Percentiles rank a stretch among this genome's conserved stretches.
Conservation (phyloP, 192 early-diverging fungal genomes). For the Kappamyces sp. region DNA sequence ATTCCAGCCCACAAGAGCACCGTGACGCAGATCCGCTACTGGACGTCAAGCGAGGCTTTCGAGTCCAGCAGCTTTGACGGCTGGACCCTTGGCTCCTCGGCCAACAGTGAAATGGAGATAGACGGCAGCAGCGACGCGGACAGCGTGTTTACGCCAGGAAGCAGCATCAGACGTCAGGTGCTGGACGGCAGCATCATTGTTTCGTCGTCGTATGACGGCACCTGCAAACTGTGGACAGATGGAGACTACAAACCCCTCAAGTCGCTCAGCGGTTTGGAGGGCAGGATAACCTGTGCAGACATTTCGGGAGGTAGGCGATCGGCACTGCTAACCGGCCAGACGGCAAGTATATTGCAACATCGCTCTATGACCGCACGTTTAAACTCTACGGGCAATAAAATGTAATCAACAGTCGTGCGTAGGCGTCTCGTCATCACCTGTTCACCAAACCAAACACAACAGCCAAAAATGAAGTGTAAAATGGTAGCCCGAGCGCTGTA, state of each 20-base stretch:
- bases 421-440: neutral
- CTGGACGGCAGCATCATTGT: constrained; percentile 74
- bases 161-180: constrained; percentile 30
- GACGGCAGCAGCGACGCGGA: constrained; percentile 23
- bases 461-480: constrained; percentile 35
- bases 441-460: neutral
- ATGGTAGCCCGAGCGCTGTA: constrained; percentile 60
- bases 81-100: constrained; percentile 37
- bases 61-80: constrained; percentile 8
- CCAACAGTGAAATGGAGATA: constrained; percentile 30
- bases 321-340: constrained; percentile 35
- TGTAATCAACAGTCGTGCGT: neutral
- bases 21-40: constrained; percentile 70
- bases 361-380: constrained; percentile 90
- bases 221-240: constrained; percentile 86
- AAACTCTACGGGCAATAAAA: constrained; percentile 63
- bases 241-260: constrained; percentile 92
- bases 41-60: constrained; percentile 41
- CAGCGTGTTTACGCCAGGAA: constrained; percentile 11
- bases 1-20: constrained; percentile 91
- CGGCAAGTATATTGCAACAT: constrained; percentile 77
- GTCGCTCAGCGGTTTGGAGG: constrained; percentile 78
- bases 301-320: constrained; percentile 45
- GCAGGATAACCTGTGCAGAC: constrained; percentile 87
- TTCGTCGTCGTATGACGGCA: constrained; percentile 79